Base-by-base conservation (phyloP, 805 yeast species). In the Nakazawaea anatomiae region DNA sequence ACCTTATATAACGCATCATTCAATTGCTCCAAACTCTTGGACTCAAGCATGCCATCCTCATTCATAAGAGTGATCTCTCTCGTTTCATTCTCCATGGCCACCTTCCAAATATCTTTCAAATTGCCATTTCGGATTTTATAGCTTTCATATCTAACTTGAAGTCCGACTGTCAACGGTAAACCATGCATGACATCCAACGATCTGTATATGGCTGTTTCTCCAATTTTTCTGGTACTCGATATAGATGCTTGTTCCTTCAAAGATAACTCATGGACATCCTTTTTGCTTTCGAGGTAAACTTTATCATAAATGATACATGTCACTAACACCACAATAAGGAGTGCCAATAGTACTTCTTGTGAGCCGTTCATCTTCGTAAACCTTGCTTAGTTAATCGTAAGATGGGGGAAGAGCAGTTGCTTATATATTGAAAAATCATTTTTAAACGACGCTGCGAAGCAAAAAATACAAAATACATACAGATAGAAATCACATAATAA, bases 161-260 rank as follows among this genome's bases (percentile, higher is more conserved):
- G 67, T 0, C 95, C 95, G 2, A 87, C 76, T 27, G 84, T 73
- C 51, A 90, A 71, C 0, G 87, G 85, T 52, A 79, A 63, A 5
- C 89, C 87, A 61, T 80, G 82, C 27, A 91, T 94, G 34, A 87
- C 80, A 57, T 85, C 82, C 44, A 81, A 80, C 47, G 89, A 85
- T 55, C 94, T 76, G 64, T 87, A 83, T 9, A 87, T 71, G 0
- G 96, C 91, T 12, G 91, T 79, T 63, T 90, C 96, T 46, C 77
- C 73, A 5, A 73, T 71, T 42, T 75, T 71, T n/a, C 96, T 72
- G 1, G 88, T 83, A 5, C 82, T 68, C 2, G 85, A 78, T 35
- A 85, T 66, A 25, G 82, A 73, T 1, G 95, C 77, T 64, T 90
- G 97, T 57, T 80, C 76, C 38, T 68, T 63, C 34, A 85, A 66